Conservation (phyloP, 768 basidiomycete species). For the Neoboletus brunneissimus region DNA sequence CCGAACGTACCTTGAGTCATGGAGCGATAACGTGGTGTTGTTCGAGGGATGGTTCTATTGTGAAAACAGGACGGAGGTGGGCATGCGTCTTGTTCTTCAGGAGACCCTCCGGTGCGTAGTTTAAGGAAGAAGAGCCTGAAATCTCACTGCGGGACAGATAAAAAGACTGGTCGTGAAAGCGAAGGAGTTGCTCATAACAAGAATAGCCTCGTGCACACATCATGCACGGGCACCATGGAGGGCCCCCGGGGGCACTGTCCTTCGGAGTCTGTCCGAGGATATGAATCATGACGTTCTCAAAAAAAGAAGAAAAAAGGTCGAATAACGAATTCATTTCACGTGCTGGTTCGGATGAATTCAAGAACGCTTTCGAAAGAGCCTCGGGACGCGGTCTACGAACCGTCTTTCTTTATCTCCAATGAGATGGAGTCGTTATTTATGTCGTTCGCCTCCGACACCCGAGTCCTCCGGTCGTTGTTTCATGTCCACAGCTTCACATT, state of each 20-base stretch:
- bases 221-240: background rate
- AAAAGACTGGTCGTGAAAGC: background rate
- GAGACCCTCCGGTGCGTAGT: background rate
- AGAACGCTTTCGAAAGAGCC: background rate
- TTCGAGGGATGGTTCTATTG: background rate
- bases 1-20: background rate
- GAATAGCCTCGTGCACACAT: background rate
- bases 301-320: no score
- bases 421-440: background rate
- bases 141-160: conserved; percentile 1
- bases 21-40: background rate
- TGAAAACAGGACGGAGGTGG: background rate
- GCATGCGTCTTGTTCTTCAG: background rate
- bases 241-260: background rate
- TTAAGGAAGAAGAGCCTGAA: background rate
- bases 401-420: background rate
- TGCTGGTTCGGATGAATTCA: background rate
- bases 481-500: background rate
- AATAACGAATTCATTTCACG: background rate
- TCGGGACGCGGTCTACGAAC: background rate
- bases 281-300: background rate
- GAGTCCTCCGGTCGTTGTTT: background rate
- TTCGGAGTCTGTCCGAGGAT: conserved; percentile 3
- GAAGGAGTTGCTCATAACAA: background rate
- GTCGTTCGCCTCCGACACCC: background rate